phyloP scores from a whole-genome alignment of 768 basidiomycete genomes.

The Suillus spraguei region DNA sequence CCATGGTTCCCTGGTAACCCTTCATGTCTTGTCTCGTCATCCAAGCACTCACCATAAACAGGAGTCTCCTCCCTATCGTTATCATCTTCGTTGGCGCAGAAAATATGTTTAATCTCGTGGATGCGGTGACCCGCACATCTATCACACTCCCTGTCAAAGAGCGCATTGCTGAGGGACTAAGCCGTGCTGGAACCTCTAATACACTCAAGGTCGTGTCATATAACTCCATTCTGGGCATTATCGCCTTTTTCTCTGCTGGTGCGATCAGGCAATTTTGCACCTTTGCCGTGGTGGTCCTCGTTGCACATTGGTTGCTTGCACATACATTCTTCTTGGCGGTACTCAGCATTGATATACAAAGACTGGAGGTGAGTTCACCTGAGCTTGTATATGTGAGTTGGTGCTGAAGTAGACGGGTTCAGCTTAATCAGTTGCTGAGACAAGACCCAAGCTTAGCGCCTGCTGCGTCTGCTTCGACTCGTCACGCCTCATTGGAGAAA shows the following conservation, averaged over 20 bases:
- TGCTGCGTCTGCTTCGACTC: slow-evolving; percentile 31
- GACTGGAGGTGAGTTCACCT: slow-evolving; percentile 68
- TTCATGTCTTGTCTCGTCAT: slow-evolving; percentile 10
- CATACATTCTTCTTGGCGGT: slow-evolving; percentile 96
- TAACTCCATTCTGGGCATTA: slow-evolving; percentile 74
- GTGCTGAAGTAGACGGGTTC: slow-evolving; percentile 18
- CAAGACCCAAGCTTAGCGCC: slow-evolving; percentile 66
- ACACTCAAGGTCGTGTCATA: slow-evolving; percentile 91
- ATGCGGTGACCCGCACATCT: slow-evolving; percentile 82
- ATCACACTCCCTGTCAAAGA: slow-evolving; percentile 89
- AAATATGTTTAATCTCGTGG: slow-evolving; percentile 95
- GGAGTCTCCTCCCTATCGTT: slow-evolving; percentile 90
- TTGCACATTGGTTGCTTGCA: slow-evolving; percentile 97
- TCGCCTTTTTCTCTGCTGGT: slow-evolving; percentile 73
- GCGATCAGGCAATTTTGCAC: slow-evolving; percentile 91
- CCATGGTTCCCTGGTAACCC: slow-evolving; percentile 85
- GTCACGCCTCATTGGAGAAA: slow-evolving; percentile 25
- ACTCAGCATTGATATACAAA: slow-evolving; percentile 93
- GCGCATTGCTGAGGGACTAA: slow-evolving; percentile 89
- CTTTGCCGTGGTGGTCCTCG: slow-evolving; percentile 91
- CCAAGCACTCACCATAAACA: slow-evolving; percentile 30
- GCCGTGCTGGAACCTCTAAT: slow-evolving; percentile 87
- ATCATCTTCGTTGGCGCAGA: slow-evolving; percentile 96
- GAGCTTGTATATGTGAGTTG: not conserved
- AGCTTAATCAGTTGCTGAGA: slow-evolving; percentile 85